Evolutionary conservation across 805 yeast genomes (phyloP), one percentile per base, ranked within the genome.

Genomic region (Wickerhamomyces hampshirensis): DNA sequence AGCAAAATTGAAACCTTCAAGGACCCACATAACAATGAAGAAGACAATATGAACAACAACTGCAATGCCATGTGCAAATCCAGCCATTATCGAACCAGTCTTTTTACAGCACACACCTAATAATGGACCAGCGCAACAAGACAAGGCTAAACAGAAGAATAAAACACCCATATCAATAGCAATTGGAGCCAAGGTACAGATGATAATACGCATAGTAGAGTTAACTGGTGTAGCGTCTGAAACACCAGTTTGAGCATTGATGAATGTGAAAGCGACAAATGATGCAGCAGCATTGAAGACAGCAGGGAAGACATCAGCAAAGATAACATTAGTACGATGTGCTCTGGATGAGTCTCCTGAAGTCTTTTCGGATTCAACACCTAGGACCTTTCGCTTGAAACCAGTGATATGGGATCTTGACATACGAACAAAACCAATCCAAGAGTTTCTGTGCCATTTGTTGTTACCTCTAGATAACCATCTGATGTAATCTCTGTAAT

Each of bases 41-140:
- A 86, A 85, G 27, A 82, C 70, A 50, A 93, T 68, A 69, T 91
- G 94, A 47, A 87, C 69, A 52, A 94, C 62, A 37, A 94, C 97
- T 13, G 97, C 88, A 53, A 86, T 70, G 66, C 96, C 97, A 58
- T 93, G 98, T 15, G 98, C 96, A 60, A 93, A 65, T 55, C 86
- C 96, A 27, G 99, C 99, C 68, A 68, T 80, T 28, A 87, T 95
- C 9, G 96, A 82, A 66, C 96, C 95, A 34, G 97, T 89, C 73
- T 84, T 83, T 77, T 89, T 89, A 71, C 98, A 91, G 66, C 98
- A 91, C 68, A 89, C 63, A 40, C 93, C 93, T 47, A 91, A 77
- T 58, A 91, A 53, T 51, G 99, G 98, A 62, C 99, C 99, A 19
- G 96, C 86, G 73, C 97, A 93, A 68, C 98, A 93, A 12, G 97